Percentiles rank a stretch among this genome's conserved stretches.
phyloP scores from a whole-genome alignment of 2,329 filamentous ascomycete species.

The Alternaria metachromatica region DNA sequence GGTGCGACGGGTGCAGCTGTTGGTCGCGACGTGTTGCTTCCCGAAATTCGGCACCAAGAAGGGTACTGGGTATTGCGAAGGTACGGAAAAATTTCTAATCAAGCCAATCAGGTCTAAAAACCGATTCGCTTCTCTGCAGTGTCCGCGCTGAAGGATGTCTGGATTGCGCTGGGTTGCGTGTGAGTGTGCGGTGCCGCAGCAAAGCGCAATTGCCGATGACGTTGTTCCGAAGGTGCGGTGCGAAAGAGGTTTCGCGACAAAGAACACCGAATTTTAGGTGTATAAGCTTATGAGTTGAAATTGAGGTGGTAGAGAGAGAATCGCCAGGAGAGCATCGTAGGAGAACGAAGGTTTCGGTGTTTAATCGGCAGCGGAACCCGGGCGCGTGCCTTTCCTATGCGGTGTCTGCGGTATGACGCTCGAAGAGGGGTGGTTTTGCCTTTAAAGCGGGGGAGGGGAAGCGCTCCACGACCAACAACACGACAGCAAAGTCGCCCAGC shows the following conservation, averaged over 20 bases:
- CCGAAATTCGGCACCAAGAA: background rate
- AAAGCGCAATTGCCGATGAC: slow-evolving; percentile 18
- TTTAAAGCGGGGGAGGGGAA: slow-evolving; percentile 35
- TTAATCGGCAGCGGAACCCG: slow-evolving; percentile 31
- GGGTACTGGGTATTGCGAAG: background rate
- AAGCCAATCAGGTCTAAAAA: slow-evolving; percentile 3
- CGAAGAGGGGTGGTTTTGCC: slow-evolving; percentile 30
- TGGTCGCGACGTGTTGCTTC: slow-evolving; percentile 4
- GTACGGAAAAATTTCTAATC: slow-evolving; percentile 10
- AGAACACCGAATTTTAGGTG: slow-evolving; percentile 20
- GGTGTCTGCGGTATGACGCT: slow-evolving; percentile 33
- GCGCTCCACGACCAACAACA: slow-evolving; percentile 17
- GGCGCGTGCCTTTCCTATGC: slow-evolving; percentile 22
- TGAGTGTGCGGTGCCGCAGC: slow-evolving; percentile 3
- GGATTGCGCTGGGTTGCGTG: slow-evolving; percentile 5
- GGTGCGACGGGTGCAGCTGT: slow-evolving; percentile 19
- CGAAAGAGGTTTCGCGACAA: slow-evolving; percentile 25
- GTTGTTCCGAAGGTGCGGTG: slow-evolving; percentile 24
- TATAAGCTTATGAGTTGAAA: slow-evolving; percentile 19
- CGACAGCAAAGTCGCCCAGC: slow-evolving; percentile 20
- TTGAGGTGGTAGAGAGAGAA: slow-evolving; percentile 20
- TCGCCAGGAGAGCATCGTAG: slow-evolving; percentile 26
- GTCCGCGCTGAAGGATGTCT: background rate
- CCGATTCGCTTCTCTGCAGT: slow-evolving; percentile 1
- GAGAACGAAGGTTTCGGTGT: slow-evolving; percentile 25